Base-by-base conservation (phyloP, 169 alveolate species). In the Eimeria necatrix region DNA sequence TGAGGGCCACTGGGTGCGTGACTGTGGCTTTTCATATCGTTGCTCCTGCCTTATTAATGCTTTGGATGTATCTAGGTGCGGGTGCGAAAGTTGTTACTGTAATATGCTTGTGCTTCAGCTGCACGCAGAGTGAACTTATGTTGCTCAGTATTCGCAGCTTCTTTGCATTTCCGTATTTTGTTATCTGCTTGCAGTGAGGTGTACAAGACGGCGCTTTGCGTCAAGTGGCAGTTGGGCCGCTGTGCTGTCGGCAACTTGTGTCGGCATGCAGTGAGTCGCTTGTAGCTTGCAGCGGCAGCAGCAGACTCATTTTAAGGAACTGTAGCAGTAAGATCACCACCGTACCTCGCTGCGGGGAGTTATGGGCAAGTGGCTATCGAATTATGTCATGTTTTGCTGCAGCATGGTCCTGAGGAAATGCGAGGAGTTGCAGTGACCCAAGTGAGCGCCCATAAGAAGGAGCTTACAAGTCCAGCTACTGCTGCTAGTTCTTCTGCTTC, bases 141-240 rank as follows among this genome's bases (percentile, higher is more conserved):
- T 46, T 86, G 88, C 85, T 88, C 26, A 10, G n/a, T 46, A 56
- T 32, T 32, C n/a, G n/a, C 85, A 7, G 94, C 59, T 49, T 26
- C 76, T 22, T n/a, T 86, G 93, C 83, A 53, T 3, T 32, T 22
- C 64, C 87, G 24, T 61, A 46, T 32, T 22, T 18, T 49, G 32
- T 61, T n/a, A n/a, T 52, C 24, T 53, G 26, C 18, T 53, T 16
- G 70, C 96, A 86, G 94, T 68, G 94, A 94, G 26, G 89, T 85
- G 8, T 94, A 94, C 91, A 94, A 94, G 60, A 94, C 96, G 46
- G 92, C 94, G 22, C 88, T 94, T 41, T 94, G 96, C 76, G 91
- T 84, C 41, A 85, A 74, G 80, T 94, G 93, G 92, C 90, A 64
- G 64, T 64, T 71, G 92, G 96, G 96, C 80, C 91, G 91, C 46